Base-by-base conservation (phyloP, 1,139 yeast genomes). In the Hemisphaericaspora subhashii region DNA sequence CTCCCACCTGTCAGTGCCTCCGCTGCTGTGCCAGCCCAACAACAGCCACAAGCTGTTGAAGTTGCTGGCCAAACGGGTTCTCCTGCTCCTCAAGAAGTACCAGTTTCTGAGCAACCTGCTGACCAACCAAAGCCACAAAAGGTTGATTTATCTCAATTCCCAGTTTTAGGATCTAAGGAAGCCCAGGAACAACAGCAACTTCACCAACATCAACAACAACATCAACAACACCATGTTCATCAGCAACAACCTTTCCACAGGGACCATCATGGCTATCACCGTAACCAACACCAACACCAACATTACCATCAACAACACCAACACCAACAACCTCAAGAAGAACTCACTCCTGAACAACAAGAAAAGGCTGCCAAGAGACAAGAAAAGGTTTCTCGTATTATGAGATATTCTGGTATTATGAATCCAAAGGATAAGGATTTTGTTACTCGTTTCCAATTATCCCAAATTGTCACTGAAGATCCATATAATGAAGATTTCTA, bases 401-500 rank as follows among this genome's bases (percentile, higher is more conserved):
- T 86, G 62, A 83, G 80, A 55, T 86, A 84, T 65, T 86, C 95
- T 20, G 97, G 97, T 44, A 80, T 92, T 48, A 92, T 92, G 98
- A 87, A 90, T 51, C 95, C 96, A 44, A 86, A 90, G 68, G 98
- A 92, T 61, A 90, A 90, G 67, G 96, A 90, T 64, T 89, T 88
- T 56, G 92, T 92, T 38, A 87, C 96, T 36, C 78, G 97, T 58
- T 85, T 90, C 58, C 98, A 94, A 64, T 75, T 92, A 48, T 89
- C 96, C 35, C 97, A 90, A 59, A 86, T 92, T 64, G 97, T 92
- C 33, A 86, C 97, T 14, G 98, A 90, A 42, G 98, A 94, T 61
- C 98, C 98, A 9, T 88, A 86, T 62, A 89, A 88, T 55, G 98
- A 92, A 62, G 98, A 94, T 66, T 94, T 92, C 56, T 92, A 92